Evolutionary conservation across 2,329 filamentous ascomycete species (phyloP).

Genomic region (Ophiostoma sp.): DNA sequence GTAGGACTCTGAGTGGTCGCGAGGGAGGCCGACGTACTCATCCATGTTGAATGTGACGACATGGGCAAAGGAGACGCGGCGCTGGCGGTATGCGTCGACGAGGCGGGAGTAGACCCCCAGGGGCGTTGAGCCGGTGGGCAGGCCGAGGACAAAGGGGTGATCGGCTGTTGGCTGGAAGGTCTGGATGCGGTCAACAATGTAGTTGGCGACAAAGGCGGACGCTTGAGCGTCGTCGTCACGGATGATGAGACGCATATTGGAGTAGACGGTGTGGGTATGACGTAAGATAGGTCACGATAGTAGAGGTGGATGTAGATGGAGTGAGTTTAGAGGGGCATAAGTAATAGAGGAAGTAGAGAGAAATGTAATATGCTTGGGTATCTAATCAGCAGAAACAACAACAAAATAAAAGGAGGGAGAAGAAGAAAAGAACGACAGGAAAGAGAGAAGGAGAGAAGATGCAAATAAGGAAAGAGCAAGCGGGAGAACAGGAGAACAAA

Average conservation of each 20-base stretch:
- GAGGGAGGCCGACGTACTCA: conserved; percentile 68
- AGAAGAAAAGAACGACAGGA: not conserved
- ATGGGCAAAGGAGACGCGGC: conserved; percentile 51
- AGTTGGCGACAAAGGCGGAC: conserved; percentile 65
- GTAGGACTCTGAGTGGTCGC: conserved; percentile 71
- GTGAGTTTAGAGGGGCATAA: not conserved
- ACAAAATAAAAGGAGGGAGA: conserved; percentile 11
- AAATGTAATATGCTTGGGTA: conserved; percentile 19
- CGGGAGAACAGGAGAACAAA: not conserved
- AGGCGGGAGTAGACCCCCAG: conserved; percentile 64
- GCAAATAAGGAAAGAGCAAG: conserved; percentile 9
- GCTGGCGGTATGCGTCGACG: conserved; percentile 56
- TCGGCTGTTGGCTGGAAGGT: conserved; percentile 58
- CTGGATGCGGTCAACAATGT: conserved; percentile 68
- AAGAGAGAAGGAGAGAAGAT: not conserved
- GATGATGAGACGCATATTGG: conserved; percentile 63
- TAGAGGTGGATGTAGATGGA: not conserved
- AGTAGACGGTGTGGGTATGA: not conserved
- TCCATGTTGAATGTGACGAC: conserved; percentile 68
- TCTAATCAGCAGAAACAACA: conserved; percentile 16
- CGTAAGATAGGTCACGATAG: not conserved
- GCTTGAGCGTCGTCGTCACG: conserved; percentile 58
- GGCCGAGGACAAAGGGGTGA: conserved; percentile 65
- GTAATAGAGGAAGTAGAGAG: conserved; percentile 7
- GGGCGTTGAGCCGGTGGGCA: conserved; percentile 68